A percentile compares a stretch with the other conserved stretches of the same genome.
Conservation (phyloP, 768 basidiomycete genomes). For the Termitomyces eurrhizus region DNA sequence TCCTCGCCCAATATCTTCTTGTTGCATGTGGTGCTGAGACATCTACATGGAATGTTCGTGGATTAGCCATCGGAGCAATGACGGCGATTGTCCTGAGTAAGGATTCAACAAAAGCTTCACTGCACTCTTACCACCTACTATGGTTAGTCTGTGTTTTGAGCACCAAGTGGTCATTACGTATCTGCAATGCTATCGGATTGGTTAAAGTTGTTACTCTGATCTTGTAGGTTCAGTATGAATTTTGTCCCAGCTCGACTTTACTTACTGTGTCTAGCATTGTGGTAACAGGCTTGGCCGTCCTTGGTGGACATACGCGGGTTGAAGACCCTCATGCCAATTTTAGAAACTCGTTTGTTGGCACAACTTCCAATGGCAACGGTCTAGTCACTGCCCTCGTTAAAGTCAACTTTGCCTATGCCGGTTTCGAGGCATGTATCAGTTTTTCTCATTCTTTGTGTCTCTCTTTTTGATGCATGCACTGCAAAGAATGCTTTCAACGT, state of each 20-base stretch:
- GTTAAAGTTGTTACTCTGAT: constrained; percentile 28
- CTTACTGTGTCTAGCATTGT: constrained; percentile 31
- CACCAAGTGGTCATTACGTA: constrained; percentile 35
- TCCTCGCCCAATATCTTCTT: constrained; percentile 33
- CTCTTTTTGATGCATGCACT: background rate
- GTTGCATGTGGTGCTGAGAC: constrained; percentile 26
- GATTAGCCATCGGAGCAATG: constrained; percentile 30
- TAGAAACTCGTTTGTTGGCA: constrained; percentile 51
- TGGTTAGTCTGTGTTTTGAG: constrained; percentile 26
- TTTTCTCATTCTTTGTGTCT: constrained; percentile 24
- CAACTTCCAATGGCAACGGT: constrained; percentile 45
- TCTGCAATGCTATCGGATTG: constrained; percentile 30
- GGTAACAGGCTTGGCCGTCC: constrained; percentile 55
- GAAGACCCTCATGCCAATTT: constrained; percentile 56
- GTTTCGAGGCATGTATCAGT: constrained; percentile 27
- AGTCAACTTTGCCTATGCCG: constrained; percentile 35
- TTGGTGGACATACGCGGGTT: constrained; percentile 55
- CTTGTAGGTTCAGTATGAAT: constrained; percentile 18
- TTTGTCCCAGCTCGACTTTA: background rate
- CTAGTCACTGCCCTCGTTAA: constrained; percentile 33
- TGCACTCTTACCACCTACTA: constrained; percentile 2
- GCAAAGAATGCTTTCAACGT: constrained; percentile 42
- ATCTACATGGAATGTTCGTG: constrained; percentile 30
- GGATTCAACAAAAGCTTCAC: background rate
- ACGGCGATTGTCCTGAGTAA: constrained; percentile 25